These are phyloP conservation scores for Aspergillus caelatus DNA, from an alignment of 2,329 filamentous ascomycete species.

Conservation along the genomic window DNA sequence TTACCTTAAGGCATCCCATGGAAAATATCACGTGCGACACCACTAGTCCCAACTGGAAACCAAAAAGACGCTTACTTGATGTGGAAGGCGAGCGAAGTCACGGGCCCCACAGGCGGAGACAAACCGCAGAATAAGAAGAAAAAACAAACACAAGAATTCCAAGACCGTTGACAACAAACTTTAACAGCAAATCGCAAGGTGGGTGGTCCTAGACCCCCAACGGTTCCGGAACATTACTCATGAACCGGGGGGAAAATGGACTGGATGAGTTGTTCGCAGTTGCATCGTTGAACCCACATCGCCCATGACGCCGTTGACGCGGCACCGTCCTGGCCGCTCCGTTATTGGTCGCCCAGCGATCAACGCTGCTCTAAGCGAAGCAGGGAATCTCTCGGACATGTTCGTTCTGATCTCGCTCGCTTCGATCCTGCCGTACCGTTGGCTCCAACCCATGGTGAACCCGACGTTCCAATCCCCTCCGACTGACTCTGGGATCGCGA, in stretches of 20 bases:
- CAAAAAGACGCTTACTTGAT: not conserved
- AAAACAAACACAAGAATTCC: not conserved
- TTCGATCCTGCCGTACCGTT: slow-evolving; percentile 32
- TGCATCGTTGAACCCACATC: not conserved
- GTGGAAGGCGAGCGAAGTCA: not conserved
- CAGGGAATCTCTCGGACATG: slow-evolving; percentile 32
- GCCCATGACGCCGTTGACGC: not conserved
- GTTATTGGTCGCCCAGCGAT: slow-evolving; percentile 7
- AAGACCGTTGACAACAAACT: too few relatives aligned
- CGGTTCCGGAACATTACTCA: not conserved
- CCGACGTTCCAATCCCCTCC: slow-evolving; percentile 6
- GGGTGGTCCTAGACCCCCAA: not conserved
- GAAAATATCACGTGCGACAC: not conserved
- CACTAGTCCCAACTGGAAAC: not conserved
- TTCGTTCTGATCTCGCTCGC: slow-evolving; percentile 32
- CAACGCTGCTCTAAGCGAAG: slow-evolving; percentile 19
- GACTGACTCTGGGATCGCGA: slow-evolving; percentile 4
- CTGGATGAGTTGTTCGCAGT: not conserved
- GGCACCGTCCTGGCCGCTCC: not conserved
- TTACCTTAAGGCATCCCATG: not conserved
- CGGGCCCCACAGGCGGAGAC: not conserved
- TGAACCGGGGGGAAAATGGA: not conserved
- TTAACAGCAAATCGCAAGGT: not conserved
- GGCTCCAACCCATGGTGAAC: slow-evolving; percentile 22
- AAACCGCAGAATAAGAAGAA: not conserved